These are phyloP conservation scores for Sporothrix humicola DNA, from an alignment of 2,329 filamentous ascomycete genomes.

Conservation along the genomic window DNA sequence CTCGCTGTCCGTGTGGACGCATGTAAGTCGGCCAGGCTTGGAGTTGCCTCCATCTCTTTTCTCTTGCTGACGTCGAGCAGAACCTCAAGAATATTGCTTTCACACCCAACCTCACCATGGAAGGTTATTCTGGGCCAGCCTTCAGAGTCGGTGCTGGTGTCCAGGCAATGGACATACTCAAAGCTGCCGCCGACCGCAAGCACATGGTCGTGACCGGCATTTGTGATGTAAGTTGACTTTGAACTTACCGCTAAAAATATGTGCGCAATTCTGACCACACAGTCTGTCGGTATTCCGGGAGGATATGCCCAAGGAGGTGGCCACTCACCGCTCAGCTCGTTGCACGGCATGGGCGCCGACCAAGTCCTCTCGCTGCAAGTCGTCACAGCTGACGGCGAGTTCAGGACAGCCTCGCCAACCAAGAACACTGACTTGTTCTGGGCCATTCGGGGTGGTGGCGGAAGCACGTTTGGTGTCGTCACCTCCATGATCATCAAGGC, in stretches of 20 bases:
- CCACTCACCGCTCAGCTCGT: constrained; percentile 54
- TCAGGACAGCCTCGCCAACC: constrained; percentile 46
- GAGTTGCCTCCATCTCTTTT: too few species aligned
- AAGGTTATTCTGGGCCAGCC: constrained; percentile 38
- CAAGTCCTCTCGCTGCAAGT: constrained; percentile 52
- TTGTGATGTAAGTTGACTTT: constrained; percentile 22
- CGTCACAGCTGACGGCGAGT: constrained; percentile 47
- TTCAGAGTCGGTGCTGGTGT: constrained; percentile 57
- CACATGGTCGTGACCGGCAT: constrained; percentile 57
- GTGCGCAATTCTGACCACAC: not conserved
- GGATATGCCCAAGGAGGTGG: constrained; percentile 54
- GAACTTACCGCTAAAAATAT: not conserved
- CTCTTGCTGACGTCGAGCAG: not conserved
- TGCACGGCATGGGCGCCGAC: constrained; percentile 53
- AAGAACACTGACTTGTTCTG: constrained; percentile 61
- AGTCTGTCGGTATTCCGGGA: constrained; percentile 58
- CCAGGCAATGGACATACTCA: constrained; percentile 57
- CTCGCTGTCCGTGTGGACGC: constrained; percentile 62
- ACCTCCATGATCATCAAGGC: constrained; percentile 49
- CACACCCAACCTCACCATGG: constrained; percentile 51
- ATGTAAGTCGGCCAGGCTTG: constrained; percentile 40
- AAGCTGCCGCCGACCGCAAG: constrained; percentile 52
- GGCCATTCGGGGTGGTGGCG: constrained; percentile 60
- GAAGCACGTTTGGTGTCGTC: constrained; percentile 59
- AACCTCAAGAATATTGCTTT: constrained; percentile 46